Conservation (phyloP, 2,329 filamentous ascomycete species). For the Paramyrothecium roridum region DNA sequence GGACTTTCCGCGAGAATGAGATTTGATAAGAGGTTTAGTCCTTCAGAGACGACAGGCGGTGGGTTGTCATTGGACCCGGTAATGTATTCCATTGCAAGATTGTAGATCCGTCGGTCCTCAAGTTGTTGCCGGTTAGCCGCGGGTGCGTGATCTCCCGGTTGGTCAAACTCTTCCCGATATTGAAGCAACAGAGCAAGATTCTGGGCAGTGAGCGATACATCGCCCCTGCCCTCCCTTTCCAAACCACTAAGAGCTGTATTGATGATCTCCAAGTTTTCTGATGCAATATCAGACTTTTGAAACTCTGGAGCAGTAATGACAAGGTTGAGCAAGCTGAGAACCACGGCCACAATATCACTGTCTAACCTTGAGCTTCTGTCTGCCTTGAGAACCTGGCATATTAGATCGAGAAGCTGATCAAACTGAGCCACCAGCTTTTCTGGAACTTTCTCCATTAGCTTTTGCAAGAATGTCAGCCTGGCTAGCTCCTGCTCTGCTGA, state of each 20-base stretch:
- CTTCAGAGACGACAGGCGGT: slow-evolving; percentile 64
- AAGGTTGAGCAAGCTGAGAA: slow-evolving; percentile 59
- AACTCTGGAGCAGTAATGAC: slow-evolving; percentile 57
- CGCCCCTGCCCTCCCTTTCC: slow-evolving; percentile 29
- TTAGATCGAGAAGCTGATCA: slow-evolving; percentile 61
- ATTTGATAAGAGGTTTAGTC: slow-evolving; percentile 55
- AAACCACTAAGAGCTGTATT: slow-evolving; percentile 46
- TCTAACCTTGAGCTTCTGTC: slow-evolving; percentile 36
- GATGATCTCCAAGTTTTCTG: slow-evolving; percentile 39
- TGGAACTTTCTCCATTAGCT: slow-evolving; percentile 60
- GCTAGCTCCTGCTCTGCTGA: slow-evolving; percentile 48
- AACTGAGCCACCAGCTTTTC: slow-evolving; percentile 63
- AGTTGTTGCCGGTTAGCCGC: slow-evolving; percentile 44
- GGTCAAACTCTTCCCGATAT: slow-evolving; percentile 53
- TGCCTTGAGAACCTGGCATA: slow-evolving; percentile 55
- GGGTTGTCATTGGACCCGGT: slow-evolving; percentile 56
- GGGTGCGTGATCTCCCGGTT: slow-evolving; percentile 31
- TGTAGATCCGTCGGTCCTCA: slow-evolving; percentile 61
- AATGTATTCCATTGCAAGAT: slow-evolving; percentile 62
- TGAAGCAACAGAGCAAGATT: slow-evolving; percentile 55
- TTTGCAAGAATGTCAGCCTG: slow-evolving; percentile 61
- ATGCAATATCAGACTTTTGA: slow-evolving; percentile 41
- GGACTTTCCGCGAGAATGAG: slow-evolving; percentile 55
- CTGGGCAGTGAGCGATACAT: slow-evolving; percentile 49
- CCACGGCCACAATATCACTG: slow-evolving; percentile 48